A percentile compares a stretch with the other conserved stretches of the same genome.
Conservation (phyloP, 371 early-diverging fungal species). For the Astathelohania contejeani region DNA sequence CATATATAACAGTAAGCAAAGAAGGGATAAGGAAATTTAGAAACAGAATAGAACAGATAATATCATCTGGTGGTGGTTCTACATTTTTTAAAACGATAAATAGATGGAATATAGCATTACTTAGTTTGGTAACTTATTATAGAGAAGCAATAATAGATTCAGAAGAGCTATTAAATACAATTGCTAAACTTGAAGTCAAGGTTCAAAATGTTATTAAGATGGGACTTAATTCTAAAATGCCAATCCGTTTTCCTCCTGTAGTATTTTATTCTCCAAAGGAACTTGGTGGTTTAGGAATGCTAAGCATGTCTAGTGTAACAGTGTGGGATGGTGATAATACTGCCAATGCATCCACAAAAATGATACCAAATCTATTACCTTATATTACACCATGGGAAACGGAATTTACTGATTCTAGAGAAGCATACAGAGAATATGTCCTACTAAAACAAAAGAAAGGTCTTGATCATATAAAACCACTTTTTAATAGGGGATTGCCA, state of each 20-base stretch:
- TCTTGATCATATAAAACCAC: constrained; percentile 87
- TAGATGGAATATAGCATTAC: constrained; percentile 81
- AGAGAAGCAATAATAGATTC: constrained; percentile 91
- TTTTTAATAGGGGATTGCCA: constrained; percentile 94
- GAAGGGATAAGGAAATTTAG: constrained; percentile 71
- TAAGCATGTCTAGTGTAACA: constrained; percentile 86
- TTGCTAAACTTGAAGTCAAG: constrained; percentile 69
- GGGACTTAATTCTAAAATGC: constrained; percentile 95
- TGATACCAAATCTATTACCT: constrained; percentile 84
- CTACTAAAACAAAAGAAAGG: constrained; percentile 74
- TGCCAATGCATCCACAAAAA: constrained; percentile 61
- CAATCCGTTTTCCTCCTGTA: constrained; percentile 86
- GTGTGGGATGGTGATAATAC: constrained; percentile 85
- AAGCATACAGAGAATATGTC: constrained; percentile 83
- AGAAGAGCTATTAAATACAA: constrained; percentile 74
- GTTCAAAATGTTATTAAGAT: constrained; percentile 94
- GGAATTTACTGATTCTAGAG: constrained; percentile 55
- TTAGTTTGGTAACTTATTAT: constrained; percentile 84
- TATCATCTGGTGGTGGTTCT: constrained; percentile 82
- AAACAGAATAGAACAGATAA: constrained; percentile 79
- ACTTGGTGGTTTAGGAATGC: constrained; percentile 92
- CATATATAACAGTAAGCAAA: too few species aligned
- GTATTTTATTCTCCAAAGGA: constrained; percentile 77
- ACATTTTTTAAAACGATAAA: constrained; percentile 92
- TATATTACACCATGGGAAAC: constrained; percentile 93